Evolutionary conservation across 345 rosid species (phyloP).

Genomic region (Rhizophora mangle): DNA sequence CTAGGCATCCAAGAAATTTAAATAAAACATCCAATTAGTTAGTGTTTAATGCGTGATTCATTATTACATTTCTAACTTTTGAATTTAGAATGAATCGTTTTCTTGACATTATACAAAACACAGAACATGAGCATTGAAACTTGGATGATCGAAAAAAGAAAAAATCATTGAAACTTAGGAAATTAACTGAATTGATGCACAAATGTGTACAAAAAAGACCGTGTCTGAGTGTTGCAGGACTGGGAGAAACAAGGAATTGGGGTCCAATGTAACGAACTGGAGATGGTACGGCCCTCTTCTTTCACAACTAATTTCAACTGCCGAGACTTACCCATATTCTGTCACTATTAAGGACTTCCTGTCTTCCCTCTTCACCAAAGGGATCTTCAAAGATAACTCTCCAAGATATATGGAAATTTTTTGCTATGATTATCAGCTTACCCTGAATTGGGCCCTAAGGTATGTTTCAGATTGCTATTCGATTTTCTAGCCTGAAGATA

Average conservation of each 20-base stretch:
- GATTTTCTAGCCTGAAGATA: no score
- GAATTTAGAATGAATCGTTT: no score
- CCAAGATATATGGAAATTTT: no score
- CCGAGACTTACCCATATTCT: slow-evolving; percentile 57
- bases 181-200: slow-evolving; percentile 22
- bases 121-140: not conserved
- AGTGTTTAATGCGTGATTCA: no score
- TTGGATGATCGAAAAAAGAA: not conserved
- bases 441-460: no score
- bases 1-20: slow-evolving; percentile 10
- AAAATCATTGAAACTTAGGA: not conserved
- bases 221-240: slow-evolving; percentile 76
- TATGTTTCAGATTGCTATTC: no score
- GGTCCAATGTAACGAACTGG: slow-evolving; percentile 77
- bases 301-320: slow-evolving; percentile 45
- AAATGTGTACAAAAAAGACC: slow-evolving; percentile 77
- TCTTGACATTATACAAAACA: not conserved
- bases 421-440: no score
- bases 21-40: not conserved
- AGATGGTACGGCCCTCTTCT: slow-evolving; percentile 46
- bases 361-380: slow-evolving; percentile 47
- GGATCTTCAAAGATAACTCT: slow-evolving; percentile 6
- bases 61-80: no score
- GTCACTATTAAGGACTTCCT: slow-evolving; percentile 43
- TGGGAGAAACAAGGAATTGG: slow-evolving; percentile 75